phyloP scores from a whole-genome alignment of 2,329 filamentous ascomycete genomes.

The Cladophialophora bantiana region DNA sequence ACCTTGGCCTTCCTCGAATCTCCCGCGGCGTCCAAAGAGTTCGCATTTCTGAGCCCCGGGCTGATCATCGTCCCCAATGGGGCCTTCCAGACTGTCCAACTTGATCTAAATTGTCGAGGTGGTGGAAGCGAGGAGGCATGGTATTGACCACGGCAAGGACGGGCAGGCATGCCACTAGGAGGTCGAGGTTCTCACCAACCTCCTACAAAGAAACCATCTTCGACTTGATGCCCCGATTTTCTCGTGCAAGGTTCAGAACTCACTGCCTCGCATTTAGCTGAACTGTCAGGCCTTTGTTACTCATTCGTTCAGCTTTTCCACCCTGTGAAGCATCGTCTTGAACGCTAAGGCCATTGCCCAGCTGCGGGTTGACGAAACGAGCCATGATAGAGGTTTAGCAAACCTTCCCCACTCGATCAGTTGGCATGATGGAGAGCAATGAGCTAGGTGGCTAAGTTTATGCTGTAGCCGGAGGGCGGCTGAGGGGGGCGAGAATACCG shows the following conservation, averaged over 20 bases:
- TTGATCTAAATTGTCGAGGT: background rate
- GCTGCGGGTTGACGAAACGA: background rate
- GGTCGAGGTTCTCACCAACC: background rate
- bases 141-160: background rate
- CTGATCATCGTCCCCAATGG: background rate
- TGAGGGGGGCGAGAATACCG: background rate
- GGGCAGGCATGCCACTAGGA: background rate
- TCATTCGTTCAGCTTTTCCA: background rate
- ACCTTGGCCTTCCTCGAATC: background rate
- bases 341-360: background rate
- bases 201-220: background rate
- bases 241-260: background rate
- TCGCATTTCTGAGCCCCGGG: background rate
- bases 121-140: background rate
- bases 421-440: background rate
- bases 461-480: background rate
- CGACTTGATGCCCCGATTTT: background rate
- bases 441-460: background rate
- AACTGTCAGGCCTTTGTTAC: background rate
- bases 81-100: slow-evolving; percentile 1
- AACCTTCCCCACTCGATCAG: background rate
- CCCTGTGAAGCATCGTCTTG: background rate
- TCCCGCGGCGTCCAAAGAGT: background rate
- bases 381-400: background rate
- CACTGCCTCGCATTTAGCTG: background rate